A percentile compares a stretch with the other conserved stretches of the same genome.
These are phyloP conservation scores for Eucalyptus cloeziana DNA, from an alignment of 345 rosid genomes.

Conservation along the genomic window DNA sequence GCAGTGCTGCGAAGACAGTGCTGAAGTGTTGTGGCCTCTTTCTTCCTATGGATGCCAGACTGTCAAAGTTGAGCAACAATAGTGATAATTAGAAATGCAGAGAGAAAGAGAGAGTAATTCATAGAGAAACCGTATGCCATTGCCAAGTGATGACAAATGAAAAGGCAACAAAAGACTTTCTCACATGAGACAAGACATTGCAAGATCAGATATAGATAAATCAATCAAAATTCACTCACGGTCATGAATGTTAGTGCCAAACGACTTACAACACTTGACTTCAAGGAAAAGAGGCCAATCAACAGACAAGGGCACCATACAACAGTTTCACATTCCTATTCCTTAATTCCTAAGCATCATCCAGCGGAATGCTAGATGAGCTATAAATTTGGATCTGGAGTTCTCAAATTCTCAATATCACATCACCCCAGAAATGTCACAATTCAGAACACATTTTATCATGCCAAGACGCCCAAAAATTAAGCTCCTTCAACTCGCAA, in stretches of 20 bases:
- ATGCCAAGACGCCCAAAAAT: not conserved
- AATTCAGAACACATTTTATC: not conserved
- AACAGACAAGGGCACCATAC: not conserved
- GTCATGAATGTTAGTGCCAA: not conserved
- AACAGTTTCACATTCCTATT: not conserved
- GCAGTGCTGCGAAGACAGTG: constrained; percentile 59
- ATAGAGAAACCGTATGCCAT: not conserved
- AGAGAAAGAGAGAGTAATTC: not conserved
- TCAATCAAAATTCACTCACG: not conserved
- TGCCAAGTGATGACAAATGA: not conserved
- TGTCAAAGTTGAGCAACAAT: constrained; percentile 18
- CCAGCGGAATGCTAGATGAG: not conserved
- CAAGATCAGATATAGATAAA: not conserved
- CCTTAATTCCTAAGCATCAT: not conserved
- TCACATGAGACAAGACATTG: not conserved
- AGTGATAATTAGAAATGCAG: constrained; percentile 6
- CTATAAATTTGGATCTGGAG: not conserved
- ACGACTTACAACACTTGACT: not conserved
- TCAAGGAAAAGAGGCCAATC: not conserved
- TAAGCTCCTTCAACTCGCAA: not conserved
- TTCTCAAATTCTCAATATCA: not conserved
- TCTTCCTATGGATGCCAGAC: constrained; percentile 87
- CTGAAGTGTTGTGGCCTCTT: constrained; percentile 72
- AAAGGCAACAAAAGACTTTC: not conserved
- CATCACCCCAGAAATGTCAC: not conserved